A percentile compares a stretch with the other conserved stretches of the same genome.
These are phyloP conservation scores for Neurospora tetrasperma DNA, from an alignment of 495 filamentous ascomycete genomes.

Conservation along the genomic window DNA sequence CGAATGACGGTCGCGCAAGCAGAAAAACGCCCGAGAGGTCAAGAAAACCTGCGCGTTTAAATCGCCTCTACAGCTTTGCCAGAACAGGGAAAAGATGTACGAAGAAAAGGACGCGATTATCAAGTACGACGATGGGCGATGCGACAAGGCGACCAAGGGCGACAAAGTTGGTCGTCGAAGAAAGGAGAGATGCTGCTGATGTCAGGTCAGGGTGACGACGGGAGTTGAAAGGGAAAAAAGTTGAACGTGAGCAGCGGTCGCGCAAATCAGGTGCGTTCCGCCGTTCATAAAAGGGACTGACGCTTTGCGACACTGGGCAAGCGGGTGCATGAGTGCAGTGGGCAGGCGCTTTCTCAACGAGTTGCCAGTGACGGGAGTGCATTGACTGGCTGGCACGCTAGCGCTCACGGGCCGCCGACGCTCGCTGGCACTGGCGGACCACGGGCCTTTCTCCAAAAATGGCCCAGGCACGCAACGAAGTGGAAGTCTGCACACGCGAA, in stretches of 20 bases:
- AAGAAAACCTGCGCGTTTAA: constrained; percentile 7
- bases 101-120: neutral
- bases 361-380: neutral
- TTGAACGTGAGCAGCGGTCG: constrained; percentile 7
- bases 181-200: neutral
- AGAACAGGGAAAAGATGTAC: constrained; percentile 3
- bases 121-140: neutral
- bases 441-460: neutral
- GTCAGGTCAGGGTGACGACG: neutral
- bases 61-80: constrained; percentile 11
- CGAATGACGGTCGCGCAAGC: constrained; percentile 7
- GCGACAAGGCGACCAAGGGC: constrained; percentile 1
- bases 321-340: neutral
- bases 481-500: neutral
- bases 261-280: constrained; percentile 34
- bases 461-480: neutral
- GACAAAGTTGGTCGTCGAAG: neutral
- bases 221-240: constrained; percentile 24
- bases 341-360: neutral
- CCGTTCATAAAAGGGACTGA: neutral
- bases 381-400: neutral
- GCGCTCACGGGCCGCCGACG: neutral
- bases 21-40: constrained; percentile 2
- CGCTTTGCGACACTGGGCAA: neutral
- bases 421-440: neutral